Conservation (phyloP, 441 rosid species). For the Populus hybrid region DNA sequence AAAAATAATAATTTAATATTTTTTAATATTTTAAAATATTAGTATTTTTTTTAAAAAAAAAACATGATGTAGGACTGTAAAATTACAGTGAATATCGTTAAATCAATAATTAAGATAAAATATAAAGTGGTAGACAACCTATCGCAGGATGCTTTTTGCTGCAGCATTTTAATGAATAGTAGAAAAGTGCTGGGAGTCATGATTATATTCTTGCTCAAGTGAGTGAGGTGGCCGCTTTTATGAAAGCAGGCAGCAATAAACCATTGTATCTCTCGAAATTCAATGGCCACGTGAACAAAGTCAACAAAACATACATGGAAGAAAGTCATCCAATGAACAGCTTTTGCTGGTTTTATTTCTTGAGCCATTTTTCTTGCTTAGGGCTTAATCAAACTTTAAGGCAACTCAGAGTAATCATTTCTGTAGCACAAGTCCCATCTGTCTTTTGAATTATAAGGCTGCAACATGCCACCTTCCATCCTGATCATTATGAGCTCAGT, state of each 20-base stretch:
- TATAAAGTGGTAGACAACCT: too few relatives aligned
- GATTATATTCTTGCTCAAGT: slow-evolving; percentile 16
- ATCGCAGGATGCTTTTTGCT: background rate
- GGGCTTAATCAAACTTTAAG: slow-evolving; percentile 21
- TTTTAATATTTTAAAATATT: too few relatives aligned
- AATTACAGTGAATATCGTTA: background rate
- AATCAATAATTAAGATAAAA: background rate
- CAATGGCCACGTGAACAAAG: slow-evolving; percentile 30
- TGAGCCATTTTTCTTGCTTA: background rate
- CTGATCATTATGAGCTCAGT: background rate
- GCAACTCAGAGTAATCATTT: slow-evolving; percentile 23
- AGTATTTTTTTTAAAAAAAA: too few relatives aligned
- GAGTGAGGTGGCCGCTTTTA: background rate
- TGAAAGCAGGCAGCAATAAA: slow-evolving; percentile 11
- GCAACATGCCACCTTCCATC: slow-evolving; percentile 9
- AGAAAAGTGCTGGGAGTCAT: background rate
- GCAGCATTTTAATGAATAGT: background rate
- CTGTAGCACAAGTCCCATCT: slow-evolving; percentile 26
- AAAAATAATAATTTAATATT: too few relatives aligned
- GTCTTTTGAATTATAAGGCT: slow-evolving; percentile 26
- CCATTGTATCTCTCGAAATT: slow-evolving; percentile 15
- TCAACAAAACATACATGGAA: background rate
- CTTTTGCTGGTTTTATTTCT: slow-evolving; percentile 8
- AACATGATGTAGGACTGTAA: too few relatives aligned
- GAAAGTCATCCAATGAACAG: slow-evolving; percentile 3